Base-by-base conservation (phyloP, 2,329 filamentous ascomycete species). In the Chaetomiaceae sp. region DNA sequence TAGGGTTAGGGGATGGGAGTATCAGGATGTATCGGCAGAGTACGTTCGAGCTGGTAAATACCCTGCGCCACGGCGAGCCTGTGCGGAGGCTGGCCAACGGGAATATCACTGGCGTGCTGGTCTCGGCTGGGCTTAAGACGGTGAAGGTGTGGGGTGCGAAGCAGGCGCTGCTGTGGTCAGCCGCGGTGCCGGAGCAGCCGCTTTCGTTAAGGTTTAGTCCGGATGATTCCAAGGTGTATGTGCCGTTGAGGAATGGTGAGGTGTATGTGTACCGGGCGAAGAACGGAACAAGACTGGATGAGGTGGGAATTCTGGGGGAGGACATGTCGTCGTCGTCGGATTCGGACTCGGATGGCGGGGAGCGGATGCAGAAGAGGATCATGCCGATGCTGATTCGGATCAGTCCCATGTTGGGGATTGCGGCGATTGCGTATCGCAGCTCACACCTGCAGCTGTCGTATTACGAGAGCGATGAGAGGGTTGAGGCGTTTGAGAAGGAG, bases 371-470 rank as follows among this genome's bases (percentile, higher is more conserved):
- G 37, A 56, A 54, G 42, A 36, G 42, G 15, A 59, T 39, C 3
- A 51, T 48, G 31, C 57, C 54, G 22, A 39, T 51, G 47, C 33
- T 59, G 20, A 44, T 59, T 6, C 37, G 46, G 27, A 53, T 57
- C 23, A 55, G 48, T 15, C 57, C 57, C 2, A 43, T 51, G 48
- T 34, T 59, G 19, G 57, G 55, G 5, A 53, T 59, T 19, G 55
- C 54, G 20, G 57, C 57, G 4, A 46, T 59, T 20, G 55, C 54
- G 14, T 55, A 59, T 23, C 54, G 54, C 20, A 57, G 52, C 20
- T 59, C 57, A n/a, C 57, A 59, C 20, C 42, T 59, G 27, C 39
- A 51, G 42, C 22, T 59, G 20, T 57, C 57, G 17, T 57, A 59
- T 14, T 59, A 57, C 12, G 54, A 57, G 25, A 53, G 52, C 33